A percentile compares a stretch with the other conserved stretches of the same genome.
phyloP scores from a whole-genome alignment of 2,329 filamentous ascomycete genomes.

The Trichoderma lentiforme region DNA sequence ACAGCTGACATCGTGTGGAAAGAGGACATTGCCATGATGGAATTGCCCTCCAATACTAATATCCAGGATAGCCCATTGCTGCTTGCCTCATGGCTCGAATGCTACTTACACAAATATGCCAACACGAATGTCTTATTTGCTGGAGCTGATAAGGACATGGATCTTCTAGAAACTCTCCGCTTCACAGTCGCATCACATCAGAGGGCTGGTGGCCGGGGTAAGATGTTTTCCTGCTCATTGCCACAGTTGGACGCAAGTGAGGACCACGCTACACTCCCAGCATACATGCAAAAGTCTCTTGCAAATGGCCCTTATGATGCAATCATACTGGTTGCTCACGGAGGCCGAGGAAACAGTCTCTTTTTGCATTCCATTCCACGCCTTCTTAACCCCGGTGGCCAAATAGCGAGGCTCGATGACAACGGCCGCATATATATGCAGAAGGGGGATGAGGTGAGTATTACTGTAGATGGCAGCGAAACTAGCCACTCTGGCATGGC shows the following conservation, averaged over 20 bases:
- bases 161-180: background rate
- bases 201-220: background rate
- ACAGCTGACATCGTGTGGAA: background rate
- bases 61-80: background rate
- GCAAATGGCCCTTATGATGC: background rate
- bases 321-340: background rate
- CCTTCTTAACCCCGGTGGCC: background rate
- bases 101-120: background rate
- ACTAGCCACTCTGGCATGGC: background rate
- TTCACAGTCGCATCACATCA: background rate
- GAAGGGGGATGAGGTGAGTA: background rate
- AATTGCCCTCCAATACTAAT: background rate
- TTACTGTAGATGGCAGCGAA: background rate
- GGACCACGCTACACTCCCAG: background rate
- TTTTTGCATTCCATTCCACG: background rate
- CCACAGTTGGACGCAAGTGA: background rate
- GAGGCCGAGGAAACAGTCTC: background rate
- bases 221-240: background rate
- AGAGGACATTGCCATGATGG: background rate
- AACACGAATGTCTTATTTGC: background rate
- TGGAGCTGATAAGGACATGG: background rate
- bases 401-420: background rate
- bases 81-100: background rate
- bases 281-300: background rate
- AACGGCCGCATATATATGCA: background rate